These are phyloP conservation scores for Pseudopithomyces chartarum DNA, from an alignment of 2,329 filamentous ascomycete species.

Conservation along the genomic window DNA sequence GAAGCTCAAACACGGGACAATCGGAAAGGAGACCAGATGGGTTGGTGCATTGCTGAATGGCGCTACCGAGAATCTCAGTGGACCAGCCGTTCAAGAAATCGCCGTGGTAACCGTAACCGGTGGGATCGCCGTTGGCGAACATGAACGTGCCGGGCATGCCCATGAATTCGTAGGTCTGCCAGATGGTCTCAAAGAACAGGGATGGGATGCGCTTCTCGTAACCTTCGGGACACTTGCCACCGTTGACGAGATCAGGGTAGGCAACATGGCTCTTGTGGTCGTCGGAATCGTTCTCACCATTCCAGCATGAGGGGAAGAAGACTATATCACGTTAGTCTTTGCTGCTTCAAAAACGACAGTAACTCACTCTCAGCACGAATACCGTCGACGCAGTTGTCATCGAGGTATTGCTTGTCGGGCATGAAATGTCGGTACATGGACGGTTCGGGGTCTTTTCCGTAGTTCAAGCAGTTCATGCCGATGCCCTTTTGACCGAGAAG, in stretches of 20 bases:
- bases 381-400: slow-evolving; percentile 81
- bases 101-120: slow-evolving; percentile 73
- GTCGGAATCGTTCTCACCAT: slow-evolving; percentile 62
- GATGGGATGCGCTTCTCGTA: slow-evolving; percentile 62
- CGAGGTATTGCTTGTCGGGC: slow-evolving; percentile 78
- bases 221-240: slow-evolving; percentile 59
- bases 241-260: slow-evolving; percentile 61
- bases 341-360: too few relatives aligned
- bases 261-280: slow-evolving; percentile 69
- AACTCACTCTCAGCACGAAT: slow-evolving; percentile 63
- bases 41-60: slow-evolving; percentile 76
- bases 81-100: slow-evolving; percentile 78
- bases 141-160: slow-evolving; percentile 64
- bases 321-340: slow-evolving; percentile 1
- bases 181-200: slow-evolving; percentile 66
- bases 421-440: slow-evolving; percentile 82
- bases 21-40: slow-evolving; percentile 70
- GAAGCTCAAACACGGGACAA: slow-evolving; percentile 76
- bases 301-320: slow-evolving; percentile 76
- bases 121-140: slow-evolving; percentile 72
- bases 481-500: slow-evolving; percentile 79
- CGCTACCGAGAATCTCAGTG: slow-evolving; percentile 65
- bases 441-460: slow-evolving; percentile 66
- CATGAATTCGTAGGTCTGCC: slow-evolving; percentile 58
- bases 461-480: slow-evolving; percentile 96